A percentile compares a stretch with the other conserved stretches of the same genome.
phyloP scores from a whole-genome alignment of 1,284 basidiomycete genomes.

The Amylostereum areolatum region DNA sequence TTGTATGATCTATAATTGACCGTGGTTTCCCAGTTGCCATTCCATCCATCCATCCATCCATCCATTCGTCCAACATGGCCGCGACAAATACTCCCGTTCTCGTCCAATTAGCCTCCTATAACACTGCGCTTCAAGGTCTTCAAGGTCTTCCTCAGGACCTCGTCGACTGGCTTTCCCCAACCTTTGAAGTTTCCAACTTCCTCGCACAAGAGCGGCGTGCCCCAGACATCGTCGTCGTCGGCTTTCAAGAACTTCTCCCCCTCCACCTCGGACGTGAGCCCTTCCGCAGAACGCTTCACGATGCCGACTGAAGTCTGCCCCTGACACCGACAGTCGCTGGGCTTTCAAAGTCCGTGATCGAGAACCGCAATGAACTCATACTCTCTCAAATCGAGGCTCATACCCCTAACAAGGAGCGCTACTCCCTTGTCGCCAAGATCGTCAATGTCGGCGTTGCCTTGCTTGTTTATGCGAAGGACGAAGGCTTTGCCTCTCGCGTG shows the following conservation, averaged over 20 bases:
- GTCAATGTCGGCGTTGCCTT: constrained; percentile 79
- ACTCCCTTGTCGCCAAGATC: constrained; percentile 65
- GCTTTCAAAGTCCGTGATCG: constrained; percentile 55
- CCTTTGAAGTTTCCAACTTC: constrained; percentile 68
- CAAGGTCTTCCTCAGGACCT: constrained; percentile 71
- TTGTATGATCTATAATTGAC: too few species aligned
- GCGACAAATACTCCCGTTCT: constrained; percentile 26
- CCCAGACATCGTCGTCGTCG: constrained; percentile 82
- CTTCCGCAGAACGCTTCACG: neutral
- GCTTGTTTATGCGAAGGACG: constrained; percentile 76
- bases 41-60: too few species aligned
- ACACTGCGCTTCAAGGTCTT: constrained; percentile 75
- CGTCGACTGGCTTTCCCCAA: constrained; percentile 79
- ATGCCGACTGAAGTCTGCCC: too few species aligned
- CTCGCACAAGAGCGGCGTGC: constrained; percentile 53
- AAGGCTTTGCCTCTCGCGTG: constrained; percentile 52
- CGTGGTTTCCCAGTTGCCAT: too few species aligned
- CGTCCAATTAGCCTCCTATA: constrained; percentile 82
- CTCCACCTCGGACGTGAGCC: constrained; percentile 73
- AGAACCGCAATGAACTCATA: constrained; percentile 56
- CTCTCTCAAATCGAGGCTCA: constrained; percentile 65
- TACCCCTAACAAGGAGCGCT: constrained; percentile 61
- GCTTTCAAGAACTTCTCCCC: constrained; percentile 86
- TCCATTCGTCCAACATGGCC: too few species aligned
- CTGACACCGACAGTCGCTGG: constrained; percentile 44